phyloP scores from a whole-genome alignment of 1,284 basidiomycete genomes.

The Peniophora sp. region DNA sequence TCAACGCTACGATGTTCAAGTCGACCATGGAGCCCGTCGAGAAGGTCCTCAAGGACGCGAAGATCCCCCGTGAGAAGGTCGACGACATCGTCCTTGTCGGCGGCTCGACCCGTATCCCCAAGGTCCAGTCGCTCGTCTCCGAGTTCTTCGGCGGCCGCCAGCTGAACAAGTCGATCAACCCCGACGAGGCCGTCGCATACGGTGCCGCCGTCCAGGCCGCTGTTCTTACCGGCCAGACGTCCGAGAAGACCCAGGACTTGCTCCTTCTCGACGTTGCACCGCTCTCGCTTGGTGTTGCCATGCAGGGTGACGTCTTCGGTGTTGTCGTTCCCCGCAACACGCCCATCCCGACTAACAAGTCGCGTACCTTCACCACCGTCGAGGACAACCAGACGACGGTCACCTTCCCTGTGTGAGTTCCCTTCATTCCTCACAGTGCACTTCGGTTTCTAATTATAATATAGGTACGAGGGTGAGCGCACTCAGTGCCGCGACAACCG shows the following conservation, averaged over 20 bases:
- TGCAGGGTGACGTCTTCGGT: conserved; percentile 97
- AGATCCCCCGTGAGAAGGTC: conserved; percentile 95
- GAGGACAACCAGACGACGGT: conserved; percentile 99
- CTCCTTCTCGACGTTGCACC: conserved; percentile 95
- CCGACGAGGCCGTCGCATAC: conserved; percentile 91
- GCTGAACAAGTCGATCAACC: conserved; percentile 98
- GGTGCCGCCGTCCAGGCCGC: conserved; percentile 97
- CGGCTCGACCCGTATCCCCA: conserved; percentile 99
- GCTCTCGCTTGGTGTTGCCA: conserved; percentile 94
- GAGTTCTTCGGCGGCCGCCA: conserved; percentile 97
- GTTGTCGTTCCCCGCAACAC: conserved; percentile 96
- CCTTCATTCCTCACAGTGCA: background rate
- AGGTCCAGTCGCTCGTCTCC: conserved; percentile 96
- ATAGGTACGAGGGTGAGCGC: conserved; percentile 91
- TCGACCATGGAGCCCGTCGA: conserved; percentile 97
- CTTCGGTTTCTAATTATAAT: conserved; percentile 5
- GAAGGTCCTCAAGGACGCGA: conserved; percentile 98
- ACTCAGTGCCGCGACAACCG: conserved; percentile 96
- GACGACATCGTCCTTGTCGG: conserved; percentile 99
- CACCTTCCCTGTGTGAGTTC: conserved; percentile 86
- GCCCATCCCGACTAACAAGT: conserved; percentile 96
- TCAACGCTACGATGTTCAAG: conserved; percentile 92
- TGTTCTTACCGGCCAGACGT: conserved; percentile 92
- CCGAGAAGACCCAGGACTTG: conserved; percentile 92
- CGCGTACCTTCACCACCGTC: conserved; percentile 91